Base-by-base conservation (phyloP, 1,139 yeast genomes). In the Pichia inconspicua region DNA sequence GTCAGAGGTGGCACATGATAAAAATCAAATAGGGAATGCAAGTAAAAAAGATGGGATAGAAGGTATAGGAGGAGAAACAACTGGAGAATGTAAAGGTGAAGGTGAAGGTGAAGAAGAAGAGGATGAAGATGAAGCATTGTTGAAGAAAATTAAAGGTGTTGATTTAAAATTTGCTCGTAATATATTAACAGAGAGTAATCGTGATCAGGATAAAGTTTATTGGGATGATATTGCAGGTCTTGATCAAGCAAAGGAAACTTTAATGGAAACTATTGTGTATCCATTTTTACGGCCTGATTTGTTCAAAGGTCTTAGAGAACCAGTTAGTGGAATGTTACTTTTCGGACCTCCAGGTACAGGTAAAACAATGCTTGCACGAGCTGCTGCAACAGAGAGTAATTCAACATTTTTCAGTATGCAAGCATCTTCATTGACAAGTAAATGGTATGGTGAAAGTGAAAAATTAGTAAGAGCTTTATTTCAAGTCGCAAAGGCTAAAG, bases 301-400 rank as follows among this genome's bases (percentile, higher is more conserved):
- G 53, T 92, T 92, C 61, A 77, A 82, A 45, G 98, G 98, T 0
- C 70, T 92, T 50, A 73, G 98, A 56, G 97, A 92, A 65, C 98
- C 98, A 1, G 95, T 96, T 0, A 71, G 96, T 55, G 98, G 98
- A 9, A 90, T 92, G 96, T 70, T 92, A 28, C 69, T 92, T 34
- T 92, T 92, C 70, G 98, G 98, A 0, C 98, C 98, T 1, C 98
- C 98, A 0, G 98, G 98, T 19, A 92, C 98, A 0, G 98, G 98
- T 54, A 92, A 92, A 59, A 92, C 98, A 0, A 92, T 92, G 97
- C 73, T 92, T 58, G 97, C 97, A 0, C 73, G 97, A 55, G 97
- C 98, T 0, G 97, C 92, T 9, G 98, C 98, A 0, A 90, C 97
- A 0, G 97, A 92, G 67, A 87, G 96, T 14, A 84, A 85, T 54